Percentiles rank a stretch among this genome's conserved stretches.
These are phyloP conservation scores for Endoconidiophora polonica DNA, from an alignment of 2,329 filamentous ascomycete species.

Conservation along the genomic window DNA sequence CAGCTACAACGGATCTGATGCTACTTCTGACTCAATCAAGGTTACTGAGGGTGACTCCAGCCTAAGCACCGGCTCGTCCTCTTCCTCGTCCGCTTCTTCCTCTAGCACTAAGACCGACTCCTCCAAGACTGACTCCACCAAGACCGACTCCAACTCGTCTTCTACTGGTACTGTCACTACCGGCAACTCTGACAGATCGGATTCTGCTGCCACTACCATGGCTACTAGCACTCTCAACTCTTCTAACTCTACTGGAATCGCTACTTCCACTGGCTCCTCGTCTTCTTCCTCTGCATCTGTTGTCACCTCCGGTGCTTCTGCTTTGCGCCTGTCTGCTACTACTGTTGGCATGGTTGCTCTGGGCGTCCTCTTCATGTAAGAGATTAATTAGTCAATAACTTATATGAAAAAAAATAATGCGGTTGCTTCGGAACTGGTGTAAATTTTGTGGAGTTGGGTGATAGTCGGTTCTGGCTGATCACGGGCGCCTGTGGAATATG, in stretches of 20 bases:
- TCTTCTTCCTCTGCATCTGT: not conserved
- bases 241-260: not conserved
- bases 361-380: slow-evolving; percentile 9
- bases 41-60: slow-evolving; percentile 25
- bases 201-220: not conserved
- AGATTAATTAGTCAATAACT: not conserved
- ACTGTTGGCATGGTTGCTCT: slow-evolving; percentile 10
- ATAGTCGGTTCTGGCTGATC: no score
- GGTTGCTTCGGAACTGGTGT: no score
- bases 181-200: not conserved
- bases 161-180: not conserved
- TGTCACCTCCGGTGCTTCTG: slow-evolving; percentile 2
- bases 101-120: not conserved
- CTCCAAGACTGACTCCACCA: not conserved
- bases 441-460: no score
- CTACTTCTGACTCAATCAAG: slow-evolving; percentile 34
- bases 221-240: not conserved
- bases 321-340: slow-evolving; percentile 3
- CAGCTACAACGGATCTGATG: slow-evolving; percentile 32
- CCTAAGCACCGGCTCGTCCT: not conserved
- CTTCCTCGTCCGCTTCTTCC: not conserved
- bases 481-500: not conserved
- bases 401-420: not conserved
- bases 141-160: not conserved
- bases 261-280: not conserved